These are phyloP conservation scores for Backusella luteola DNA, from an alignment of 192 early-diverging fungal genomes.

Conservation along the genomic window DNA sequence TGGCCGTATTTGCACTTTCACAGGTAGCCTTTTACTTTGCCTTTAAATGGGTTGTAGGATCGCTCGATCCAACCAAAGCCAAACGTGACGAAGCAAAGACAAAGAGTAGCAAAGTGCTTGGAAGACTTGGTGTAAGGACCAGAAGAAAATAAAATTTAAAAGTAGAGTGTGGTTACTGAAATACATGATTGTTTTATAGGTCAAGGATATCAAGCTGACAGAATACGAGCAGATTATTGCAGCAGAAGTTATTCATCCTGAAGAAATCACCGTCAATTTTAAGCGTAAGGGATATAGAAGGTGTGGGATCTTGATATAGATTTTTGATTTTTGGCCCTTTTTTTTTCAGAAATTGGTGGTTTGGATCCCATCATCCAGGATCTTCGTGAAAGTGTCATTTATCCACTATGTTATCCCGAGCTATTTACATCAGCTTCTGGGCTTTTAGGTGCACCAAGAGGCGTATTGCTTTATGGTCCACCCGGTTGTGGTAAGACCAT, in stretches of 20 bases:
- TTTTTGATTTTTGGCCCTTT: not conserved
- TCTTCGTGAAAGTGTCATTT: slow-evolving; percentile 94
- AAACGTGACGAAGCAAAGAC: slow-evolving; percentile 75
- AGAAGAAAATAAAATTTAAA: not conserved
- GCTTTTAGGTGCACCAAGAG: slow-evolving; percentile 89
- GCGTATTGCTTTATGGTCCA: slow-evolving; percentile 93
- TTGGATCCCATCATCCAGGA: slow-evolving; percentile 90
- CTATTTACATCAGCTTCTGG: slow-evolving; percentile 85
- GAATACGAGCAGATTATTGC: slow-evolving; percentile 96
- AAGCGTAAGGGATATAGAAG: slow-evolving; percentile 47
- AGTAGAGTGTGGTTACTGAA: not conserved
- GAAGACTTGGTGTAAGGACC: slow-evolving; percentile 61
- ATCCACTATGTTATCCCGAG: slow-evolving; percentile 90
- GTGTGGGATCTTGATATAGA: too few species aligned
- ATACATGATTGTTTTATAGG: slow-evolving; percentile 6
- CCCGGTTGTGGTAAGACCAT: slow-evolving; percentile 98
- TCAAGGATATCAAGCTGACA: slow-evolving; percentile 74
- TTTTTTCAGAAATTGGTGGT: slow-evolving; percentile 76
- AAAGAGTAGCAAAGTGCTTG: slow-evolving; percentile 69
- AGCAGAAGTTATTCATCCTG: slow-evolving; percentile 88
- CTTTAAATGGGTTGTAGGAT: slow-evolving; percentile 79
- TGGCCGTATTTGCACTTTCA: slow-evolving; percentile 80
- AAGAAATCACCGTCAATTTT: slow-evolving; percentile 88
- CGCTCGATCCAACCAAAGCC: slow-evolving; percentile 65
- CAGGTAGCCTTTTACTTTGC: slow-evolving; percentile 88